Base-by-base conservation (phyloP, 495 filamentous ascomycete species). In the Lasiosphaeria ovina region DNA sequence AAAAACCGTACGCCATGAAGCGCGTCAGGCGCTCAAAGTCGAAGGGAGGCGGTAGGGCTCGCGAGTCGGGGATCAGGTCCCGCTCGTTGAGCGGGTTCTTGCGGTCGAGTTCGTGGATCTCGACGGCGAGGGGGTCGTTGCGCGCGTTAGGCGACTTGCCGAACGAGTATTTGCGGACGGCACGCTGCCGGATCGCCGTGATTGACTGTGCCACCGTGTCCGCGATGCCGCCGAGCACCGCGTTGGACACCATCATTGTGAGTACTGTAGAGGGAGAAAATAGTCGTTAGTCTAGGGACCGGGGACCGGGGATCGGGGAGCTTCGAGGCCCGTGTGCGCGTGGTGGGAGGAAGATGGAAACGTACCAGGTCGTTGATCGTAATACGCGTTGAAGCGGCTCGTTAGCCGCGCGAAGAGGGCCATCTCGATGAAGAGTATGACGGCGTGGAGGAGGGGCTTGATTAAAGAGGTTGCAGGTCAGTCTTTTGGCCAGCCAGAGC, bases 221-320 rank as follows among this genome's bases (percentile, higher is more conserved):
- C 70, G 94, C 72, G 51, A 75, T 55, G 62, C 92, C 93, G 74
- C 90, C 91, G 33, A 98, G 85, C 36, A 98, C 88, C 58, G 94
- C 89, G 75, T 98, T 98, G 65, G 91, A 93, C 62, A 97, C 89
- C 94, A 98, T 98, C 73, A 93, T 98, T 47, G 94, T 98, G 62
- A 98, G 81, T 42, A 98, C 91, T 90, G 75, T 66, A 58, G 31
- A 61, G 6, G 54, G 56, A 36, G 47, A 59, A 17, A 24, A 32
- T 31, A 0, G 34, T 51, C n/a, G 55, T 54, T 38, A 62, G 55
- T 6, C 31, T 45, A 32, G 35, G 32, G 35, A 6, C 6, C 11
- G 47, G 35, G n/a, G n/a, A n/a, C n/a, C n/a, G n/a, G 35, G 32
- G 35, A 6, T 6, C 11, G 47, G 35, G 24, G 24, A 24, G 24